Evolutionary conservation across 2,329 filamentous ascomycete species (phyloP), one percentile per base, ranked within the genome.

Genomic region (Ophiognomonia clavigignenti-juglandacearum): DNA sequence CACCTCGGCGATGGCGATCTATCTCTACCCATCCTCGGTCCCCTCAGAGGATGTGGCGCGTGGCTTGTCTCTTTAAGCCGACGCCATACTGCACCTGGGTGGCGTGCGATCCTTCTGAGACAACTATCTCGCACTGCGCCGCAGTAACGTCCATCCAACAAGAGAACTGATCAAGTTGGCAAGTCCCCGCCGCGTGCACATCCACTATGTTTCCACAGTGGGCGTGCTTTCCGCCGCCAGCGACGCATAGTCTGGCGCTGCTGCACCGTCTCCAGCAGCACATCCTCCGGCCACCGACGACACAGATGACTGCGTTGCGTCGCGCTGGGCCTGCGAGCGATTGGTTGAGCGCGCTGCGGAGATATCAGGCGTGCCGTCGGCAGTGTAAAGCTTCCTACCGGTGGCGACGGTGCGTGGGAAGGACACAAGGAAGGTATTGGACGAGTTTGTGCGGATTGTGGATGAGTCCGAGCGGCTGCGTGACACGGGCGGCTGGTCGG

Each of bases 71-170:
- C 20, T 47, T 5, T 31, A 60, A 7, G 52, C 55, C 0, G 57
- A 65, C 18, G 54, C 61, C 11, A 71, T 85, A 39, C 72, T 86
- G 19, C 83, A 79, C 57, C 67, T 63, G 43, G 76, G 70, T 7
- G 71, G 72, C n/a, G 63, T 67, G 18, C 59, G 61, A 13, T 66
- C 57, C 6, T 70, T 60, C 56, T 48, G 59, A 52, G 64, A 72
- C 23, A 55, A 57, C 2, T 74, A 72, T 53, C 24, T 55, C 8
- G 56, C 59, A 0, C 57, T 74, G 0, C 56, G 60, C 2, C 38
- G 43, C 1, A 45, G 56, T 22, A 74, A 74, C 48, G 52, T 72
- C 3, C 14, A 50, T 0, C 56, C 69, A 0, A 69, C 65, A 1
- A 57, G 58, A 36, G 56, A 63, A 39, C 58, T 72, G 4, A 56